phyloP scores from a whole-genome alignment of 2,329 filamentous ascomycete species.

The Albifimbria verrucaria region DNA sequence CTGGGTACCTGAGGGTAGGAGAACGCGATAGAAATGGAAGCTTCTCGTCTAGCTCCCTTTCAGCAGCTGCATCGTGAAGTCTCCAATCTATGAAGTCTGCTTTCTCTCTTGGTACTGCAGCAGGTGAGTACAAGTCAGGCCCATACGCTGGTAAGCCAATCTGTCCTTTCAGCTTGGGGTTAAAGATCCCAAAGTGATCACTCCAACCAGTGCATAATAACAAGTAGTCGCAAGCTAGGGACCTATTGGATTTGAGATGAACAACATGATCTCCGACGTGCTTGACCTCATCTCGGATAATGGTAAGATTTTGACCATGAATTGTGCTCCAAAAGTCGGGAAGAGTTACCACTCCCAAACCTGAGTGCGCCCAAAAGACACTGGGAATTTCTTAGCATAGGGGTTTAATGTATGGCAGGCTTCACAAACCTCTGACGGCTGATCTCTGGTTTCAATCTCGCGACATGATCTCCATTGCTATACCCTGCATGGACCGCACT shows the following conservation, averaged over 20 bases:
- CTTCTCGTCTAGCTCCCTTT: not conserved
- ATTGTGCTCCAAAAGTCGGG: constrained; percentile 3
- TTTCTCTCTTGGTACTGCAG: too few relatives aligned
- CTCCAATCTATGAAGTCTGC: not conserved
- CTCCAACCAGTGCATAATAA: constrained; percentile 2
- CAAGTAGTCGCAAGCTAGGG: not conserved
- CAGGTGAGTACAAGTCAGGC: too few relatives aligned
- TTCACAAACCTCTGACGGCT: not conserved
- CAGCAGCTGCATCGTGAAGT: not conserved
- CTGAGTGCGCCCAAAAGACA: constrained; percentile 1
- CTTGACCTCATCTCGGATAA: not conserved
- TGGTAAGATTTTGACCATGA: not conserved
- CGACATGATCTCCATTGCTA: not conserved
- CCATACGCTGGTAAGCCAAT: not conserved
- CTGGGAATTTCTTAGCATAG: not conserved
- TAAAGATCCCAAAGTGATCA: constrained; percentile 3
- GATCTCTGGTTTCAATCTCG: constrained; percentile 2
- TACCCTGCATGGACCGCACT: not conserved
- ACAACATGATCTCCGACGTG: not conserved
- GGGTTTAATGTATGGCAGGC: too few relatives aligned
- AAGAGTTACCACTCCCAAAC: not conserved
- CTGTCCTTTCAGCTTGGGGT: not conserved
- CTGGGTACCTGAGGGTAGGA: not conserved
- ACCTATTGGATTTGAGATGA: not conserved
- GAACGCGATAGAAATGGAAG: not conserved